Base-by-base conservation (phyloP, 2,329 filamentous ascomycete species). In the Xylaria sp. region DNA sequence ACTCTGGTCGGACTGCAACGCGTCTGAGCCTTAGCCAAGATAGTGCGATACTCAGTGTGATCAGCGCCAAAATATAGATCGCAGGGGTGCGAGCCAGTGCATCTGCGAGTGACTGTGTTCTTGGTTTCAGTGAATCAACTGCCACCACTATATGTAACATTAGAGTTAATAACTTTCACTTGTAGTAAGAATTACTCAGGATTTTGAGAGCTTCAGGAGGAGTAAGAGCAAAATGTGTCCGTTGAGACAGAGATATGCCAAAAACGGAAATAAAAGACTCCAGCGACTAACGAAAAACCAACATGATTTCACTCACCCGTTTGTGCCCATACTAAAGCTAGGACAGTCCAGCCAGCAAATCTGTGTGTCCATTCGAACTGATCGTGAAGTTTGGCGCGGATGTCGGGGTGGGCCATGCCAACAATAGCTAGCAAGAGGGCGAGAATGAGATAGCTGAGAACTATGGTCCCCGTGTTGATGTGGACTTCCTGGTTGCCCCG, bases 1-100 rank as follows among this genome's bases (percentile, higher is more conserved):
- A 81, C 75, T 93, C 89, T 9, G 90, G 83, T 23, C 86, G 81
- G 69, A 95, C 90, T 10, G 82, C 81, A 65, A 92, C 89, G 73
- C 87, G 89, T 64, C 92, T 88, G 33, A 96, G 87, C 66, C 88
- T 86, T 2, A 91, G 77, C 92, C 93, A 97, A 0, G 93, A 92
- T 60, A 91, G 88, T 54, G 90, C 82, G 70, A 94, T 85, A 72
- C 90, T 86, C 48, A 84, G 74, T 1, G 92, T 93, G 54, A 89
- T 89, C 54, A 87, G 77, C 31, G 87, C 73, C 20, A 95, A 83
- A 74, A 92, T 87, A 90, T 92, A 96, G 79, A 95, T 82, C 9
- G 81, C 77, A 4, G 84, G 82, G 20, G 77, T 82, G 15, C 74
- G 75, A 26, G 80, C 75, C 2, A 83, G 74, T 2, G 80, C 78